These are phyloP conservation scores for Puccinia triticina DNA, from an alignment of 1,284 basidiomycete species.

Conservation along the genomic window DNA sequence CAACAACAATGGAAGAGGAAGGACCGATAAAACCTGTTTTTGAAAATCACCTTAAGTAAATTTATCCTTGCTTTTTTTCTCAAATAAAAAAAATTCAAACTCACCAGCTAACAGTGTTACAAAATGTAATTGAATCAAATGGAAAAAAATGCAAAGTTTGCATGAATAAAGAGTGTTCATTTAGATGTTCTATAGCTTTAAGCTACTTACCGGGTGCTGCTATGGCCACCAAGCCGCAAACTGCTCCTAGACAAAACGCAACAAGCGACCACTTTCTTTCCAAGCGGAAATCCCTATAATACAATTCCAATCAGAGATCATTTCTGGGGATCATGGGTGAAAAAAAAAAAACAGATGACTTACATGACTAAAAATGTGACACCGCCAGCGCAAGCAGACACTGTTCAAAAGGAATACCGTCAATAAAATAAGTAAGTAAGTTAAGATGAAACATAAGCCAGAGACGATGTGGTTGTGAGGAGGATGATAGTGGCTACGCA, in stretches of 20 bases:
- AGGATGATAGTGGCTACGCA: background rate
- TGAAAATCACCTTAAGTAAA: background rate
- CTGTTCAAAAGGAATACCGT: constrained; percentile 29
- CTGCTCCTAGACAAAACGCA: constrained; percentile 80
- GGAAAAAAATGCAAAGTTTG: background rate
- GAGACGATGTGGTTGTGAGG: background rate
- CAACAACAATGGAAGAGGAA: constrained; percentile 72
- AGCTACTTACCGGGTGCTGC: constrained; percentile 65
- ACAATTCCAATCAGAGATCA: constrained; percentile 56
- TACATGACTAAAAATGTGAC: constrained; percentile 81
- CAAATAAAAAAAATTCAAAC: background rate
- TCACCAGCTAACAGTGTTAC: constrained; percentile 29
- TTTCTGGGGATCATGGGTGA: constrained; percentile 51
- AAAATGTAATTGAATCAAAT: background rate
- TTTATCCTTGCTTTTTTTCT: background rate
- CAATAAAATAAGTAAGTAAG: background rate
- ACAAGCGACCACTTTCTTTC: constrained; percentile 71
- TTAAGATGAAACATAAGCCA: background rate
- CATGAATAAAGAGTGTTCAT: background rate
- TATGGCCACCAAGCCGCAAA: constrained; percentile 86
- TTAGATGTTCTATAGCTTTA: background rate
- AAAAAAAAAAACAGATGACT: constrained; percentile 71
- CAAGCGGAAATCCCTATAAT: constrained; percentile 60
- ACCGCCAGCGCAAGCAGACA: constrained; percentile 74
- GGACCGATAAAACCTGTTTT: constrained; percentile 62